Evolutionary conservation across 805 yeast genomes (phyloP), one percentile per base, ranked within the genome.

Genomic region (Ogataea nonfermentans): DNA sequence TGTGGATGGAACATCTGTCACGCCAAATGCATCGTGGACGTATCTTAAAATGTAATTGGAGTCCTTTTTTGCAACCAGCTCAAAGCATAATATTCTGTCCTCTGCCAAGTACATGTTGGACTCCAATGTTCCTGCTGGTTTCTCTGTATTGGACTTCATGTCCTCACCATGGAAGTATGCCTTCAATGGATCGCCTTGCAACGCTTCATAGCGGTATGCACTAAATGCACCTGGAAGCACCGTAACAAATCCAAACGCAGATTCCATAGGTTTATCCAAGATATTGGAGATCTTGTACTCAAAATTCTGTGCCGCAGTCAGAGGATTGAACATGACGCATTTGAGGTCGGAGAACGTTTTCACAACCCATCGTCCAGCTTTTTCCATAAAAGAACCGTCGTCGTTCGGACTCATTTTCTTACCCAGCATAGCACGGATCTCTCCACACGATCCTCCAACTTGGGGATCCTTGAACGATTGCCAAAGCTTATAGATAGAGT

Each of bases 381-480:
- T 56, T 9, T 47, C 50, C 15, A 41, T 20, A 12, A 52, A n/a
- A 13, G 57, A 44, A n/a, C 46, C 44, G 17, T 61, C 64, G 47
- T 59, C 63, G 33, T 61, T 58, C 9, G 58, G 55, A 37, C 55
- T 50, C 34, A 59, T 47, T 29, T 53, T 56, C 24, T 46, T 49
- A 8, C 65, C 65, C 10, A 61, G 51, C 66, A 84, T 81, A 2
- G 95, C 91, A 48, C 81, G 79, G 64, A 91, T 90, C 61, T 91
- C 98, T 47, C 98, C 98, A 75, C 98, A 91, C 0, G 97, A 95
- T 35, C 98, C 98, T 9, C 95, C 98, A 22, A 91, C 95, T 43
- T 78, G 77, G 2, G 88, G 83, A 53, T 76, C 76, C 48, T 79
- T 71, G 58, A 91, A 91, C 24, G 90, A 76, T 58, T 81, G 79